Conservation (phyloP, 768 basidiomycete species). For the Phlebiopsis gigantea region DNA sequence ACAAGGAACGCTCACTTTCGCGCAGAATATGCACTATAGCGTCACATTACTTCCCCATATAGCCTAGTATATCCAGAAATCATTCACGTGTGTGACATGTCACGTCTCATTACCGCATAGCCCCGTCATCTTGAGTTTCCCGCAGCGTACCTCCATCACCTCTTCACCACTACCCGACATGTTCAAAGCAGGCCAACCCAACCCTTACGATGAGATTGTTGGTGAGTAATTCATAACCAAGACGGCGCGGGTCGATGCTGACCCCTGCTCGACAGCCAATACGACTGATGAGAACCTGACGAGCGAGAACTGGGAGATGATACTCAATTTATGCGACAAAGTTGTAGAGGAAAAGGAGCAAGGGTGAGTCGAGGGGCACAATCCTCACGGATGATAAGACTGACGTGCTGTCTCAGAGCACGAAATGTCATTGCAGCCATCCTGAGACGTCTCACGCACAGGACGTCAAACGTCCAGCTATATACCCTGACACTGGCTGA, state of each 20-base stretch:
- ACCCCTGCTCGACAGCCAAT: conserved; percentile 50
- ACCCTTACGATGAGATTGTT: conserved; percentile 89
- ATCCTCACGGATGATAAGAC: no score
- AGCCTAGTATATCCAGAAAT: no score
- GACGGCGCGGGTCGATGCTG: not conserved
- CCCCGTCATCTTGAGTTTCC: conserved; percentile 1
- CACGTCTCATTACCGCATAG: conserved; percentile 6
- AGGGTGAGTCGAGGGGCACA: conserved; percentile 62
- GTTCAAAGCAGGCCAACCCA: conserved; percentile 66
- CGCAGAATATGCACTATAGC: no score
- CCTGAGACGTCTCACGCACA: conserved; percentile 86
- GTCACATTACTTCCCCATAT: no score
- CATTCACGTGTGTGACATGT: not conserved
- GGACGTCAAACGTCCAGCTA: conserved; percentile 95
- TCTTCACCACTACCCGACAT: conserved; percentile 32
- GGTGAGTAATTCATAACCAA: conserved; percentile 60
- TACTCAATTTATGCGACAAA: conserved; percentile 93
- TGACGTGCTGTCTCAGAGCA: conserved; percentile 48
- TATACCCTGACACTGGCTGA: conserved; percentile 87
- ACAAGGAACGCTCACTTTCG: not conserved
- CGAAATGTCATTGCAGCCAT: conserved; percentile 79
- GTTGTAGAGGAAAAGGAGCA: conserved; percentile 83
- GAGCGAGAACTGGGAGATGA: conserved; percentile 92
- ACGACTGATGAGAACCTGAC: conserved; percentile 98
- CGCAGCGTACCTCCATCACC: conserved; percentile 1